These are phyloP conservation scores for Microglena sp. DNA, from an alignment of 139 green algal genomes.

Conservation along the genomic window DNA sequence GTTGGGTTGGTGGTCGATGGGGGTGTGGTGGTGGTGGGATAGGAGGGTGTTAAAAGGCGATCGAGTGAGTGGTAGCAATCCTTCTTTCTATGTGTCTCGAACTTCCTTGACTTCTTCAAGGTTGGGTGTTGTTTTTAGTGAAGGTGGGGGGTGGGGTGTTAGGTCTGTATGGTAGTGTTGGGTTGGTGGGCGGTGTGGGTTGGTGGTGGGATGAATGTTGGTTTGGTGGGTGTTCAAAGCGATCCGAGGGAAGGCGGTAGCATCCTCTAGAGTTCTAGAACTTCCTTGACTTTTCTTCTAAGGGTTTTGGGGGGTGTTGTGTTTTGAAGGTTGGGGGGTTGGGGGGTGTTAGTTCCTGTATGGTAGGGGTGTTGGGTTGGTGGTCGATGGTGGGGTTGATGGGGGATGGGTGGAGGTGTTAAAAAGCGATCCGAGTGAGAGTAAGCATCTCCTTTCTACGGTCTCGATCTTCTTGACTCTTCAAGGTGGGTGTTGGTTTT, in stretches of 20 bases:
- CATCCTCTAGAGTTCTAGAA: neutral
- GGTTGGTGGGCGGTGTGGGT: neutral
- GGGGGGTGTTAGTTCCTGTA: neutral
- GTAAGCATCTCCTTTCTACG: too few species aligned
- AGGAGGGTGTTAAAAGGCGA: neutral
- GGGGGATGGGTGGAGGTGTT: neutral
- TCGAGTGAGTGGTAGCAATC: too few species aligned
- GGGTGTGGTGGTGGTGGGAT: neutral
- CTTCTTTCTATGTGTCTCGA: slow-evolving; percentile 73
- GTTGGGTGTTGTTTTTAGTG: too few species aligned
- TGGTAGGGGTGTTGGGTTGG: neutral
- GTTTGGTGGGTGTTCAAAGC: neutral
- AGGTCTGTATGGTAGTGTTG: slow-evolving; percentile 4
- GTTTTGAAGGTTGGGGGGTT: neutral
- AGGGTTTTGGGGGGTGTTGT: neutral
- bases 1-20: neutral
- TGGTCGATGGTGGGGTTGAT: neutral
- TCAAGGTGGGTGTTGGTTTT: too few species aligned
- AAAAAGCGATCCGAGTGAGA: too few species aligned
- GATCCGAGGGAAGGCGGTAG: neutral
- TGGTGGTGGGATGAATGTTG: neutral
- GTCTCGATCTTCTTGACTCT: too few species aligned
- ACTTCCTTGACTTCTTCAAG: slow-evolving; percentile 90
- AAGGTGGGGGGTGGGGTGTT: slow-evolving; percentile 41
- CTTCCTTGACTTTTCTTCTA: neutral